Base-by-base conservation (phyloP, 306 rosid genomes). In the Hippophae rhamnoides region DNA sequence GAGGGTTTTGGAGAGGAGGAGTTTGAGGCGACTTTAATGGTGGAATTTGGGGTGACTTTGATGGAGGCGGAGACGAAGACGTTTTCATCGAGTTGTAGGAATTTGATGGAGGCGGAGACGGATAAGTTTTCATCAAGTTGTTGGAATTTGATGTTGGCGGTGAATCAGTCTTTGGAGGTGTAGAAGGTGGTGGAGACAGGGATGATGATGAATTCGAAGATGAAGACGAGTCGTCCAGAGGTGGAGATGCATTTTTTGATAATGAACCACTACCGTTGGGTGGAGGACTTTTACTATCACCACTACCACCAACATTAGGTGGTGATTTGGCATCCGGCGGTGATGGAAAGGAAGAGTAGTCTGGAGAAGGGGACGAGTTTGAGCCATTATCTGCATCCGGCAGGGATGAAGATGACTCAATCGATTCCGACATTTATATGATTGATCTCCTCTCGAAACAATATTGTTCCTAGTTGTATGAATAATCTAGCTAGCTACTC, bases 31-130 rank as follows among this genome's bases (percentile, higher is more conserved):
- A 68, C 43, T 54, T 60, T 5, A 76, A 67, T 3, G 54, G 61
- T 45, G 75, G 45, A 3, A 52, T 13, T 7, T 66, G 72, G 8
- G 84, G 61, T 6, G 87, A 68, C 43, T 54, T 60, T 5, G 78
- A 65, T 3, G 54, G 61, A 4, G 60, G 64, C 5, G 77, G 63
- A 6, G 95, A 13, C 2, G 23, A 18, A 18, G 23, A 18, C 23
- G 23, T 18, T 18, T 18, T 18, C 23, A 18, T 18, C 23, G 23
- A 18, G 23, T 18, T 18, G 23, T 18, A 18, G 23, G 23, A 18
- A 18, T 18, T 18, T 18, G 23, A 18, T 18, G 23, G 23, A 18
- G 23, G 23, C 23, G 23, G 23, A 18, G 1, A 18, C 23, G 23
- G 23, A 18, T 18, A 18, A 18, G 23, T 18, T 18, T 18, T 18